Evolutionary conservation across 225 moss, liverwort and hornwort species (phyloP).

Genomic region (Bryoerythrophyllum caledonicum): DNA sequence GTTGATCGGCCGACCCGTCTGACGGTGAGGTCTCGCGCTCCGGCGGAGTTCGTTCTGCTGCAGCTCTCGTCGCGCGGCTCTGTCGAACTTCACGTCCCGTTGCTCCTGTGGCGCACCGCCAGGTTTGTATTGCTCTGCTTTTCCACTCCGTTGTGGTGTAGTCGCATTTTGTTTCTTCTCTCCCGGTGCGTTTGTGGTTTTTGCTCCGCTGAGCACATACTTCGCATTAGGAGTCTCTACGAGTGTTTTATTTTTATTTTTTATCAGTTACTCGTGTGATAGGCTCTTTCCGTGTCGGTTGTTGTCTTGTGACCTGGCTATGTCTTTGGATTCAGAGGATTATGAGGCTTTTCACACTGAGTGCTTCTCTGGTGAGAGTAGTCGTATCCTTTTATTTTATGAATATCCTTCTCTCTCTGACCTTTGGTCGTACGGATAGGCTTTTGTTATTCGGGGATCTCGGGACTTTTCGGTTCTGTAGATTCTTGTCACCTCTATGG

Average conservation of each 20-base stretch:
- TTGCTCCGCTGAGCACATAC: background rate
- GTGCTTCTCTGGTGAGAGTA: background rate
- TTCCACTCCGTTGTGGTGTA: background rate
- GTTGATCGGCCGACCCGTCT: slow-evolving; percentile 40
- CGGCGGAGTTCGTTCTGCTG: slow-evolving; percentile 30
- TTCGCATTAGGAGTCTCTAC: background rate
- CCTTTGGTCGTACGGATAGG: background rate
- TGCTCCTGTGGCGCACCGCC: slow-evolving; percentile 23
- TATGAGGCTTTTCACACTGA: background rate
- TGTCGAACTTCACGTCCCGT: slow-evolving; percentile 27
- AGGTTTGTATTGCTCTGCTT: slow-evolving; percentile 25
- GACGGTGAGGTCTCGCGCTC: slow-evolving; percentile 30
- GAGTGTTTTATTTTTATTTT: background rate
- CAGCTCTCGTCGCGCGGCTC: slow-evolving; percentile 43
- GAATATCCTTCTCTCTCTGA: background rate
- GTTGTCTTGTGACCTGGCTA: too few species aligned
- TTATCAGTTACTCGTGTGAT: background rate
- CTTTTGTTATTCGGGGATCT: background rate
- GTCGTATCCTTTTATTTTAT: background rate
- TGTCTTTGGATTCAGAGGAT: background rate
- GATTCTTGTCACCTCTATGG: background rate
- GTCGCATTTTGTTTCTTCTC: background rate
- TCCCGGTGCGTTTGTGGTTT: background rate
- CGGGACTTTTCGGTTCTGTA: background rate
- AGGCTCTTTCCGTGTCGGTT: background rate